Evolutionary conservation across 1,139 yeast genomes (phyloP).

Genomic region (Debaryomyces udenii): DNA sequence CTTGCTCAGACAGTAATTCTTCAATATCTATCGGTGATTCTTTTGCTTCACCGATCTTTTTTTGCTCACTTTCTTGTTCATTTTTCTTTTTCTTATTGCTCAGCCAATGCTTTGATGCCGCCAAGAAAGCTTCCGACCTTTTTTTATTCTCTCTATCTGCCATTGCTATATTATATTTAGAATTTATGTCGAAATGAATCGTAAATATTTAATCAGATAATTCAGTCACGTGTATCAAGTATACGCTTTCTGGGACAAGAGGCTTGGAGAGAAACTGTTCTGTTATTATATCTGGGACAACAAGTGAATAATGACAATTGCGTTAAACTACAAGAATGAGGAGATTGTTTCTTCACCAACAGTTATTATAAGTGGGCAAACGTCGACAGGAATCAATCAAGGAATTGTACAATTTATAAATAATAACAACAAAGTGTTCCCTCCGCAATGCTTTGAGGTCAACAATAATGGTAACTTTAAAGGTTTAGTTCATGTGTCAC

Average conservation of each 20-base stretch:
- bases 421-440: constrained; percentile 54
- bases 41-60: neutral
- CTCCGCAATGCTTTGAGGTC: constrained; percentile 73
- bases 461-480: constrained; percentile 67
- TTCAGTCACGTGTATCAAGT: too few species aligned
- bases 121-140: constrained; percentile 28
- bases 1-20: constrained; percentile 8
- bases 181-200: neutral
- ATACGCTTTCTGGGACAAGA: too few species aligned
- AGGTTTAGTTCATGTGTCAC: constrained; percentile 69
- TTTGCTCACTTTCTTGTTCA: neutral
- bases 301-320: constrained; percentile 25
- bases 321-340: constrained; percentile 36
- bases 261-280: too few species aligned
- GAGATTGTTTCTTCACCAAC: constrained; percentile 50
- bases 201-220: neutral
- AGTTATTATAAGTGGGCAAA: constrained; percentile 39
- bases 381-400: constrained; percentile 19
- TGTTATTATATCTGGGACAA: too few species aligned
- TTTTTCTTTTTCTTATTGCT: constrained; percentile 13
- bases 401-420: constrained; percentile 40
- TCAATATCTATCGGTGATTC: constrained; percentile 5
- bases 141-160: constrained; percentile 12
- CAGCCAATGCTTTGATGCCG: constrained; percentile 32
- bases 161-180: neutral